Base-by-base conservation (phyloP, 2,329 filamentous ascomycete genomes). In the Ophiostoma populinum region DNA sequence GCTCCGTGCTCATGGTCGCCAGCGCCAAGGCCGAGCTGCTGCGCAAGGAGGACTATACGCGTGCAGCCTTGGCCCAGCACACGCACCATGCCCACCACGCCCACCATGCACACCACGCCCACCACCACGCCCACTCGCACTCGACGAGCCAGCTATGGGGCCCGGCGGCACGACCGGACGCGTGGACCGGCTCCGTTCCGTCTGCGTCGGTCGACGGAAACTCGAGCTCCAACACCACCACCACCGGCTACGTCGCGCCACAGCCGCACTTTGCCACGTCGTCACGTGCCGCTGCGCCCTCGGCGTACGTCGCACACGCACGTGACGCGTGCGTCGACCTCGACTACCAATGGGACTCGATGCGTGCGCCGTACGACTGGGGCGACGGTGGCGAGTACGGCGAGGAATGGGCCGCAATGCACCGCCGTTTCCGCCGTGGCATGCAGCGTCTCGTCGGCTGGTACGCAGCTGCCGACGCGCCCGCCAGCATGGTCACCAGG, bases 331-430 rank as follows among this genome's bases (percentile, higher is more conserved):
- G 85, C 49, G 65, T 81, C 5, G 68, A 80, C 34, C 67, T 94
- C n/a, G 90, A 98, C 54, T 92, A 82, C 48, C 80, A 87, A 47
- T 98, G 90, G 87, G 86, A 98, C 50, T 94, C 86, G 40, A 87
- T 86, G 65, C 69, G 80, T 11, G 60, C 67, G 3, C 73, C 80
- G 0, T 65, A 82, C 28, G 64, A 75, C 42, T 95, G 90, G 80
- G 87, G 86, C 6, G 75, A 83, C 47, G 87, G 87, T 8, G 90
- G 87, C 25, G 68, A 77, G 28, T 80, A 82, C 46, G 85, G 82
- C 1, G 90, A 98, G 55, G 90, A 95, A 55, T 98, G 90, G 90
- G 80, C 82, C 20, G 65, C 74, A 4, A 95, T 98, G 90, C 90
- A 98, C 55, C 77, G 76, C 50, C 71, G 90, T 16, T 93, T 95